phyloP scores from a whole-genome alignment of 345 rosid genomes.

The Raphanus raphanistrum region DNA sequence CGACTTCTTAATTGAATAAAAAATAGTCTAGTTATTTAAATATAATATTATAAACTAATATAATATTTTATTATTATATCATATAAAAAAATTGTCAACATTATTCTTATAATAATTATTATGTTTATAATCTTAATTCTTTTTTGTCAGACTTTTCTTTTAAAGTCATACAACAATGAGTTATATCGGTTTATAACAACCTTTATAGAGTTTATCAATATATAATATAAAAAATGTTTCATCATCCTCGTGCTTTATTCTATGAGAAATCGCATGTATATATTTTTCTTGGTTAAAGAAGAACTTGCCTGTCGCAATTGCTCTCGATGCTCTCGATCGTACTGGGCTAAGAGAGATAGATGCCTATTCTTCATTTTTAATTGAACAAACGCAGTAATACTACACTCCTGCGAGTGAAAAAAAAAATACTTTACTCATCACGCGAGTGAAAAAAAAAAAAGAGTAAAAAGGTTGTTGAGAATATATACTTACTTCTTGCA shows the following conservation, averaged over 20 bases:
- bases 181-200: not conserved
- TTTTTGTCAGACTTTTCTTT: not conserved
- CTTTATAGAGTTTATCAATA: no score
- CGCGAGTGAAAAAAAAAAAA: not conserved
- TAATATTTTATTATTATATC: no score
- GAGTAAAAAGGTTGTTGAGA: not conserved
- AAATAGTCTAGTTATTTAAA: no score
- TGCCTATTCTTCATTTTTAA: not conserved
- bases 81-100: no score
- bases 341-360: not conserved
- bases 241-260: no score
- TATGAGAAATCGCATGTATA: not conserved
- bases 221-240: not conserved
- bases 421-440: not conserved
- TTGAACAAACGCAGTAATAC: not conserved
- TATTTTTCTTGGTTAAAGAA: no score
- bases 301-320: not conserved
- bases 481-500: not conserved
- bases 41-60: no score
- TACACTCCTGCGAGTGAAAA: not conserved
- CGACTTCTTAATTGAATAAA: no score
- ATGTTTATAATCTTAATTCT: no score
- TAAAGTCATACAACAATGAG: not conserved
- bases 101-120: no score
- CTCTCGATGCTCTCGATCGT: not conserved